Evolutionary conservation across 352 stramenopile species (phyloP).

Genomic region (Halophytophthora batemanensis): DNA sequence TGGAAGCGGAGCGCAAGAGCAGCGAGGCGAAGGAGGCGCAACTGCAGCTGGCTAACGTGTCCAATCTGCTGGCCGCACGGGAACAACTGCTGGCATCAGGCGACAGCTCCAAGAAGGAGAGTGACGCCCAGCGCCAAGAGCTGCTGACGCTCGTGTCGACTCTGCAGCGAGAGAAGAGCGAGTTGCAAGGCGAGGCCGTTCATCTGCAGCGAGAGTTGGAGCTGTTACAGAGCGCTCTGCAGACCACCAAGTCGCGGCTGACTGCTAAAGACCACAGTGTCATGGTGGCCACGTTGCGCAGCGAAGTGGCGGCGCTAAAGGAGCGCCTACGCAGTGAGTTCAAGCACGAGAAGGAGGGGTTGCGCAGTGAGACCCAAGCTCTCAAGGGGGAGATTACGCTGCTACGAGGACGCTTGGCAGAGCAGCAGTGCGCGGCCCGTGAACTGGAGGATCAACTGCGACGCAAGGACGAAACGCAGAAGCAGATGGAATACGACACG

Average conservation of each 20-base stretch:
- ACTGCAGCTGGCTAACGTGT: conserved; percentile 43
- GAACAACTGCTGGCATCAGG: conserved; percentile 57
- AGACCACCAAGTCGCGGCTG: conserved; percentile 34
- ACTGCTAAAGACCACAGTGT: conserved; percentile 48
- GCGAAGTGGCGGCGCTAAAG: conserved; percentile 57
- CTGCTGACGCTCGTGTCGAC: conserved; percentile 34
- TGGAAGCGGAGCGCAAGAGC: conserved; percentile 45
- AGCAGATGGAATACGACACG: conserved; percentile 34
- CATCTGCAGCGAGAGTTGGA: conserved; percentile 28
- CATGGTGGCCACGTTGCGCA: conserved; percentile 58
- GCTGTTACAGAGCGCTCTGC: conserved; percentile 25
- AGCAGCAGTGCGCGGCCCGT: conserved; percentile 45
- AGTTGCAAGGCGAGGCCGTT: conserved; percentile 22
- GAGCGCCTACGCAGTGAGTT: conserved; percentile 58
- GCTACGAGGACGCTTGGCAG: conserved; percentile 30
- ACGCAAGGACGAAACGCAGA: conserved; percentile 38
- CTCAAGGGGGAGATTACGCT: conserved; percentile 42
- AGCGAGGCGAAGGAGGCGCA: conserved; percentile 49
- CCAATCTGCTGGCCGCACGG: conserved; percentile 31
- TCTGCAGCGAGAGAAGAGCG: conserved; percentile 41
- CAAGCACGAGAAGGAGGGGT: conserved; percentile 51
- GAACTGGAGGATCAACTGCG: conserved; percentile 44
- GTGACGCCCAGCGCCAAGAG: conserved; percentile 44
- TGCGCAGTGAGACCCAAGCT: conserved; percentile 34
- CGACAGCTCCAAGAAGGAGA: conserved; percentile 33